Conservation (phyloP, 2,329 filamentous ascomycete species). For the Apiospora aurea region DNA sequence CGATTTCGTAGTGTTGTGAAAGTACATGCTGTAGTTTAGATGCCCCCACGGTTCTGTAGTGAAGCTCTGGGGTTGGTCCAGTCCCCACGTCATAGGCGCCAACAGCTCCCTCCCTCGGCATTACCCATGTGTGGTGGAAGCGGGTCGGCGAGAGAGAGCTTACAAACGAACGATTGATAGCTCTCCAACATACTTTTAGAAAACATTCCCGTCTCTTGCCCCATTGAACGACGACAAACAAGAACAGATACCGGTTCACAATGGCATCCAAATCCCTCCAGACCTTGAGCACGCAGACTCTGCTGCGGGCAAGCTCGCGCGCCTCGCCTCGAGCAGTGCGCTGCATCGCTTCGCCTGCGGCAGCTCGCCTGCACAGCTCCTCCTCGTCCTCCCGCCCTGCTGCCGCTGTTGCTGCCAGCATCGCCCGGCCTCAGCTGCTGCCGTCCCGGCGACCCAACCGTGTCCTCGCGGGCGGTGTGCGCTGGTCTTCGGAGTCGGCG, state of each 20-base stretch:
- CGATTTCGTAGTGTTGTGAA: background rate
- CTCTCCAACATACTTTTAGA: too few species aligned
- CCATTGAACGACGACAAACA: background rate
- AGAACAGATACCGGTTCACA: background rate
- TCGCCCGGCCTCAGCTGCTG: background rate
- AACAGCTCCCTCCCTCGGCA: background rate
- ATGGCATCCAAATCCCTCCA: background rate
- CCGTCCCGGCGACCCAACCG: background rate
- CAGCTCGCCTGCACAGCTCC: slow-evolving; percentile 29
- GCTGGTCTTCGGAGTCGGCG: slow-evolving; percentile 37
- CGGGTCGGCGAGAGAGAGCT: background rate
- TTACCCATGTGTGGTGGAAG: background rate
- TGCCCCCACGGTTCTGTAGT: background rate
- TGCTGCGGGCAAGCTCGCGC: background rate
- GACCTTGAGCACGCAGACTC: background rate
- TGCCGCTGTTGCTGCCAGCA: slow-evolving; percentile 1
- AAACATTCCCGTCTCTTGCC: background rate
- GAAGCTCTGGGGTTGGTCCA: slow-evolving; percentile 1
- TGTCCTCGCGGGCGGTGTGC: slow-evolving; percentile 24
- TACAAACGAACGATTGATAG: too few species aligned
- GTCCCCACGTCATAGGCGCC: slow-evolving; percentile 5
- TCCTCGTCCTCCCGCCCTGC: slow-evolving; percentile 25
- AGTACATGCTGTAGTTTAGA: background rate
- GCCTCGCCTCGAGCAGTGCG: background rate
- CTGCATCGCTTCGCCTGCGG: slow-evolving; percentile 23